Evolutionary conservation across 768 basidiomycete species (phyloP), one percentile per base, ranked within the genome.

Genomic region (Cubamyces sp.): DNA sequence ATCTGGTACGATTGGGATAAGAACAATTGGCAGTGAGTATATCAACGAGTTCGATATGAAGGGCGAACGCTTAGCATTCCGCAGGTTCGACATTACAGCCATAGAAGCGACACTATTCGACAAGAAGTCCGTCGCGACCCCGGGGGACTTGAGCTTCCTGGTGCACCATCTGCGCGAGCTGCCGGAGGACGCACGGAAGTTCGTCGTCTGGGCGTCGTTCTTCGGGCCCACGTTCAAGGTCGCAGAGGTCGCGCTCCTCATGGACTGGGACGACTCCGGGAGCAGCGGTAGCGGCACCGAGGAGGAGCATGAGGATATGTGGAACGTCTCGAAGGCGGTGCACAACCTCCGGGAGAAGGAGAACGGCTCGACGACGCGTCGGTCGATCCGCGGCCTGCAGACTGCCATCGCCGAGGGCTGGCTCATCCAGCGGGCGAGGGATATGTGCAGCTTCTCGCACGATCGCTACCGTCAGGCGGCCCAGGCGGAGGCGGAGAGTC

Each of bases 171-270:
- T 90, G 71, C 77, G 80, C 58, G 82, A 85, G 67, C 77, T 90
- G 19, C 82, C 85, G 2, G 81, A 83, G 30, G 88, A 88, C 62
- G 87, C 87, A 1, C 77, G 78, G 62, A 88, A 84, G 62, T 90
- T 86, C 69, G 76, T 91, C 16, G 74, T 82, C 41, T 90, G 88
- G 88, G 88, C 87, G 16, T 84, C 85, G 8, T 83, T 88, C 69
- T 89, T 90, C 64, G 90, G 88, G 3, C 82, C 87, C 66, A 87
- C 85, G 86, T 90, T 90, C 75, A 89, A 87, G 73, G 83, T 88
- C 3, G 87, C 86, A 0, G 90, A 91, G 69, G 84, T 90, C 34
- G 84, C 86, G 5, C 74, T 85, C 42, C 85, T 90, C 78, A 85
- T 90, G 79, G 88, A 91, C 67, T 86, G 85, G 80, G 87, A 90